Evolutionary conservation across 495 filamentous ascomycete species (phyloP).

Genomic region (Jackrogersella minutella): DNA sequence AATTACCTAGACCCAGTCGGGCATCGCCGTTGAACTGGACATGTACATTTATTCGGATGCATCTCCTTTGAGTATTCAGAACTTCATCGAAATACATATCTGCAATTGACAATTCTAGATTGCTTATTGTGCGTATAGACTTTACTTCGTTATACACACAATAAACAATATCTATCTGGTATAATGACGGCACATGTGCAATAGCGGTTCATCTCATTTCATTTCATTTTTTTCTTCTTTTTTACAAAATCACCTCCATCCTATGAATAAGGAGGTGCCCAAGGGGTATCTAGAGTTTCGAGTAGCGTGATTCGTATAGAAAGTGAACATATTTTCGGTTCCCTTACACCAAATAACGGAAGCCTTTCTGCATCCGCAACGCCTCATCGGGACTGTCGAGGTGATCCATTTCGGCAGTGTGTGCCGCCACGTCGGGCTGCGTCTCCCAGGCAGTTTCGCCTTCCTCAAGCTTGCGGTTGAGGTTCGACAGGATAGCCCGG

Average conservation of each 20-base stretch:
- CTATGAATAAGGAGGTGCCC: background rate
- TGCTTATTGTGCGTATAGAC: no score
- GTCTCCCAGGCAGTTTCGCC: slow-evolving; percentile 44
- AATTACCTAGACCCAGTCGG: no score
- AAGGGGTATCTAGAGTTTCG: slow-evolving; percentile 24
- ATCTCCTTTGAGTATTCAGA: no score
- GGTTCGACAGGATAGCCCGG: slow-evolving; percentile 64
- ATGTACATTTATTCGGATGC: no score
- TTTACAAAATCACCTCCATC: background rate
- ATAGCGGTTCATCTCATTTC: background rate
- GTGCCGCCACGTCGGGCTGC: slow-evolving; percentile 35
- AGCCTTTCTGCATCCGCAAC: slow-evolving; percentile 37
- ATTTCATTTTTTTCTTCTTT: slow-evolving; percentile 9
- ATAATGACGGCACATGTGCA: no score
- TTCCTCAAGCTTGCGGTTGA: slow-evolving; percentile 74
- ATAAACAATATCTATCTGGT: no score
- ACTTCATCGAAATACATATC: no score
- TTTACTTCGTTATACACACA: background rate
- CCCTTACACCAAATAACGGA: slow-evolving; percentile 38
- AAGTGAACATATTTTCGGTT: background rate
- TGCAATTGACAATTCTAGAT: no score
- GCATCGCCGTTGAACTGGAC: no score
- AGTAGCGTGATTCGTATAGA: background rate
- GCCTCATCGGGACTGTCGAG: slow-evolving; percentile 37
- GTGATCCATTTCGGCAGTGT: slow-evolving; percentile 32